Evolutionary conservation across 1,284 basidiomycete species (phyloP).

Genomic region (Volvariella volvacea): DNA sequence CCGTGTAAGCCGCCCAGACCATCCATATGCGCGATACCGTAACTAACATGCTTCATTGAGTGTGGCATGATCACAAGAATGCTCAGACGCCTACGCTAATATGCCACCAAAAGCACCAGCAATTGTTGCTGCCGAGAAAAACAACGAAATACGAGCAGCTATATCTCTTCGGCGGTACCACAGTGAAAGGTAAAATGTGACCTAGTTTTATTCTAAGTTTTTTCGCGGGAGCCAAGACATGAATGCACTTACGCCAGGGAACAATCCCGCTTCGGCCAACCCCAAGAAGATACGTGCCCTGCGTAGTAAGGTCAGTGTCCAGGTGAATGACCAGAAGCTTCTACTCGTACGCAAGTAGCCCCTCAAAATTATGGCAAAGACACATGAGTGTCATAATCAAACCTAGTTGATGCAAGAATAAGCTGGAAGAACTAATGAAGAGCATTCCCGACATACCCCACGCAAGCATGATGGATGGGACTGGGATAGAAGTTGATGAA

Average conservation of each 20-base stretch:
- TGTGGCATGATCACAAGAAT: background rate
- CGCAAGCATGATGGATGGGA: constrained; percentile 42
- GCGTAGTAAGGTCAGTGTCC: background rate
- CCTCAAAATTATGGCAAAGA: constrained; percentile 26
- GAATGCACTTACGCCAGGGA: constrained; percentile 34
- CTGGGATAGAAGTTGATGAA: constrained; percentile 16
- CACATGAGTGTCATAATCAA: constrained; percentile 36
- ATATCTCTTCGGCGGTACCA: constrained; percentile 50
- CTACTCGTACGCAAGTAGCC: constrained; percentile 24
- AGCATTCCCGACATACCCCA: constrained; percentile 27
- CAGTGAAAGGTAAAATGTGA: constrained; percentile 46
- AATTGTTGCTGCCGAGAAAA: constrained; percentile 53
- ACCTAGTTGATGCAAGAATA: constrained; percentile 10
- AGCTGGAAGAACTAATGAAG: constrained; percentile 10
- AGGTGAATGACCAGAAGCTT: background rate
- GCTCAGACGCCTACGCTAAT: constrained; percentile 22
- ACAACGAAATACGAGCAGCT: constrained; percentile 46
- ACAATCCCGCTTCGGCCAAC: constrained; percentile 46
- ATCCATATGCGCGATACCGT: constrained; percentile 33
- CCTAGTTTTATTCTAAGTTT: constrained; percentile 12
- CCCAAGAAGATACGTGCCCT: constrained; percentile 45
- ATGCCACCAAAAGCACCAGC: constrained; percentile 36
- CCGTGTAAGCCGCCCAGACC: constrained; percentile 32
- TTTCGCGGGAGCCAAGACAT: background rate
- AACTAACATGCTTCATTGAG: too few species aligned